phyloP scores from a whole-genome alignment of 208 protist genomes.

The Acanthamoeba lenticulata region DNA sequence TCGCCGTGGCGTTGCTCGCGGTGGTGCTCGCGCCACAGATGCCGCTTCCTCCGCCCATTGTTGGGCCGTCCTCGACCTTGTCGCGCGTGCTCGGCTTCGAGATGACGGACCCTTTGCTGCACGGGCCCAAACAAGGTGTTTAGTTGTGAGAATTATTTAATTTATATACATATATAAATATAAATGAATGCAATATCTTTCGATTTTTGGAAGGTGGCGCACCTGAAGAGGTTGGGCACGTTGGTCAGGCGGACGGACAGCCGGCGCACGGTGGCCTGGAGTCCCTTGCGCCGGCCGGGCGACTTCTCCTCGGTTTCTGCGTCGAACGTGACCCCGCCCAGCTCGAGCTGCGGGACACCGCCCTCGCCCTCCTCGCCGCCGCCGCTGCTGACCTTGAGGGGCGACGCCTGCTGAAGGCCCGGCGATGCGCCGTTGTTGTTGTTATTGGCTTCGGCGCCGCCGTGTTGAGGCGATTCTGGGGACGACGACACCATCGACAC shows the following conservation, averaged over 20 bases:
- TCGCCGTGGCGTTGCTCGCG: too few relatives aligned
- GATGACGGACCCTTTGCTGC: background rate
- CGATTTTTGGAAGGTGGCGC: too few relatives aligned
- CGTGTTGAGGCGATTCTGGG: too few relatives aligned
- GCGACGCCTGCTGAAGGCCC: too few relatives aligned
- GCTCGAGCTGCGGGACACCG: background rate
- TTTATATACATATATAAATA: too few relatives aligned
- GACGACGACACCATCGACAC: too few relatives aligned
- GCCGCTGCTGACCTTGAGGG: too few relatives aligned
- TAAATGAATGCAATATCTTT: too few relatives aligned
- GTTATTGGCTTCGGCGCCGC: too few relatives aligned
- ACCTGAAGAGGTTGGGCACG: slow-evolving; percentile 29
- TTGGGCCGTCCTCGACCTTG: background rate
- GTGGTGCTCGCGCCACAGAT: background rate
- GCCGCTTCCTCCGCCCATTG: background rate
- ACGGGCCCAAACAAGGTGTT: too few relatives aligned
- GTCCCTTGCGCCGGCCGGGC: background rate
- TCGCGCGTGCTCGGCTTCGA: background rate
- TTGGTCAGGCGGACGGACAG: slow-evolving; percentile 24
- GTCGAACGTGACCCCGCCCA: background rate
- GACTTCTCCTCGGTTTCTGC: background rate
- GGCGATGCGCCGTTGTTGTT: too few relatives aligned
- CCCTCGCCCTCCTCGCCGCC: background rate
- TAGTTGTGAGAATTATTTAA: too few relatives aligned
- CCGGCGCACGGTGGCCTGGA: background rate